Base-by-base conservation (phyloP, 306 rosid species). In the Gastrolobium villosum region DNA sequence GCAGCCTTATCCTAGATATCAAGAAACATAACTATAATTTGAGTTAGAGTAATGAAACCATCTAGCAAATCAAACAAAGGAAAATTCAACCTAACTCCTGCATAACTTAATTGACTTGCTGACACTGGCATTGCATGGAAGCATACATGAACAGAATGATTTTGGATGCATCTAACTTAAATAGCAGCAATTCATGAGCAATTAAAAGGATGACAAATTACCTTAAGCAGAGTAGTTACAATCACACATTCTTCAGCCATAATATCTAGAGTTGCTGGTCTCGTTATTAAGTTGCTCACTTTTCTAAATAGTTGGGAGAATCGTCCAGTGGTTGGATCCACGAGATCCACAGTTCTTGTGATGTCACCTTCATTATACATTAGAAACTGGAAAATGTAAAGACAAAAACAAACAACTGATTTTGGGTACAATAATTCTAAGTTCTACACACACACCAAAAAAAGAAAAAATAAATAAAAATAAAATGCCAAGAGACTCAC, bases 321-420 rank as follows among this genome's bases (percentile, higher is more conserved):
- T 59, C 89, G 87, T 7, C 94, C 91, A 43, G 79, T 76, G 0
- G 81, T 77, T 15, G 95, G 97, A 59, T 94, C 92, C 70, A 56
- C 74, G 74, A 92, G 82, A 72, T 90, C 95, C 62, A 36, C 66
- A 11, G 69, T 57, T 43, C 88, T 86, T 13, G 90, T 75, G 65
- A 92, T 76, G 72, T 89, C 88, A 73, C 97, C 97, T 82, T 90
- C 95, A 66, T 72, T 77, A 75, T 85, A 86, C 99, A 94, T 94
- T 44, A 81, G 81, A 78, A 56, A 80, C 98, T 92, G 93, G 45
- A 80, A 72, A 81, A 64, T 70, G 72, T 74, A 76, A 70, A 76
- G 36, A 20, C 28, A 1, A 77, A 72, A 57, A 15, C 59, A 72
- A 72, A 44, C 39, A 37, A 34, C n/a, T 32, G 39, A 65, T 35